phyloP scores from a whole-genome alignment of 306 rosid genomes.

The Gleditsia sinensis region DNA sequence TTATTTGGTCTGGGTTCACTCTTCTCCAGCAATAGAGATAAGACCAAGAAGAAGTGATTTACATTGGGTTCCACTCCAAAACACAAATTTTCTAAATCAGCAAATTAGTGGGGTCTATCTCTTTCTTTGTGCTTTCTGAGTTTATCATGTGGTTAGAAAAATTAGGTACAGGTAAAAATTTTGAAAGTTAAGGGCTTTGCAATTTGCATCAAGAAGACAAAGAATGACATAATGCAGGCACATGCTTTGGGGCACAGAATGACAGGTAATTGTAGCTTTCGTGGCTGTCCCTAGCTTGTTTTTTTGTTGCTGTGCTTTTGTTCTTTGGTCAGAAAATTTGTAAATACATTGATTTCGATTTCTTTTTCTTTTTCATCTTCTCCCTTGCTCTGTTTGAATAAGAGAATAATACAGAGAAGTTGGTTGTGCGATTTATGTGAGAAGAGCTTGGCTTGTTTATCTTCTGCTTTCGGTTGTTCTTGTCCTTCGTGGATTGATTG shows the following conservation, averaged over 20 bases:
- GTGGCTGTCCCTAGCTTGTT: slow-evolving; percentile 50
- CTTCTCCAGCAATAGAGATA: slow-evolving; percentile 66
- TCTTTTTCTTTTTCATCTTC: not conserved
- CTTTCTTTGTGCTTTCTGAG: slow-evolving; percentile 22
- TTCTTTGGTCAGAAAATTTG: slow-evolving; percentile 45
- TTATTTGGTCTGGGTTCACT: slow-evolving; percentile 77
- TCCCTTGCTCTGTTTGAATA: slow-evolving; percentile 8
- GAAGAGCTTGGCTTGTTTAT: slow-evolving; percentile 11
- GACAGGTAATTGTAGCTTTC: slow-evolving; percentile 64
- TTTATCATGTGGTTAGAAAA: slow-evolving; percentile 35
- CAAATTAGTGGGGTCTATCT: slow-evolving; percentile 33
- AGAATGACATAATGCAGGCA: slow-evolving; percentile 49
- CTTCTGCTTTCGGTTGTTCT: slow-evolving; percentile 8
- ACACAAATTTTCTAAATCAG: slow-evolving; percentile 36
- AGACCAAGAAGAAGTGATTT: slow-evolving; percentile 65
- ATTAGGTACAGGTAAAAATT: slow-evolving; percentile 28
- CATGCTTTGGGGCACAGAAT: slow-evolving; percentile 61
- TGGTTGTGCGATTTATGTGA: slow-evolving; percentile 7
- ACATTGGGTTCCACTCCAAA: not conserved
- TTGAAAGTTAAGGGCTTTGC: slow-evolving; percentile 39
- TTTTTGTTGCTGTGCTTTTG: slow-evolving; percentile 31
- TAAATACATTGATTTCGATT: slow-evolving; percentile 35
- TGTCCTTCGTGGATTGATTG: slow-evolving; percentile 8
- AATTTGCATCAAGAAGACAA: slow-evolving; percentile 30
- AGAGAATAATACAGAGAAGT: not conserved